Base-by-base conservation (phyloP, 257 asterid species). In the Scutellaria galericulata region DNA sequence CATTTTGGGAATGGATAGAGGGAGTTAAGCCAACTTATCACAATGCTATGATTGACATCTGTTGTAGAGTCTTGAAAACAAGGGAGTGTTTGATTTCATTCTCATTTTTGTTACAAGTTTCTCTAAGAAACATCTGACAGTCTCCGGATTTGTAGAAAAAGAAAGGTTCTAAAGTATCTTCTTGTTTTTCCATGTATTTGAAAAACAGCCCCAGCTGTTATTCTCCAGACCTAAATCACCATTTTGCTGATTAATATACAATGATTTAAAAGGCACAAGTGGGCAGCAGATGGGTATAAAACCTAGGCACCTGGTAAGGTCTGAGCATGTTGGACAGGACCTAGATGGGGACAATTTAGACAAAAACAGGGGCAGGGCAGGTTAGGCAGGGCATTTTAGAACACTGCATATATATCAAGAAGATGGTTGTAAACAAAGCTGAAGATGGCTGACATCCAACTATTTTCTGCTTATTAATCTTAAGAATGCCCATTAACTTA, bases 1-100 rank as follows among this genome's bases (percentile, higher is more conserved):
- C 15, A 68, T 52, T 20, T 9, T 13, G 53, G 57, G 3, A 24
- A 7, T 27, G 40, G 8, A 11, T 66, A 51, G 15, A 61, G 37
- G 12, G 9, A 66, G 37, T 37, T 58, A 50, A 48, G 55, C 44
- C 41, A 46, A 46, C 50, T 50, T 44, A 55, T 55, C 57, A 59
- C 20, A 56, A 70, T 57, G 27, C 68, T 45, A 50, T 24, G 59
- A 55, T 10, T 55, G 50, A 47, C 56, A 71, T 70, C 46, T 42
- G 45, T 44, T 48, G 41, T 27, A 31, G 7, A 13, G 54, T 68
- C 53, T 31, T 9, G 24, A 50, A 60, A 53, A 46, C 11, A 72
- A 15, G 27, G 35, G 47, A 31, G 22, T 2, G 15, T 13, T n/a
- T 27, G 20, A 50, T 50, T 4, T 47, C n/a, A 27, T 39, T 50